Percentiles rank a stretch among this genome's conserved stretches.
phyloP scores from a whole-genome alignment of 768 basidiomycete genomes.

The Hemileccinum impolitum region DNA sequence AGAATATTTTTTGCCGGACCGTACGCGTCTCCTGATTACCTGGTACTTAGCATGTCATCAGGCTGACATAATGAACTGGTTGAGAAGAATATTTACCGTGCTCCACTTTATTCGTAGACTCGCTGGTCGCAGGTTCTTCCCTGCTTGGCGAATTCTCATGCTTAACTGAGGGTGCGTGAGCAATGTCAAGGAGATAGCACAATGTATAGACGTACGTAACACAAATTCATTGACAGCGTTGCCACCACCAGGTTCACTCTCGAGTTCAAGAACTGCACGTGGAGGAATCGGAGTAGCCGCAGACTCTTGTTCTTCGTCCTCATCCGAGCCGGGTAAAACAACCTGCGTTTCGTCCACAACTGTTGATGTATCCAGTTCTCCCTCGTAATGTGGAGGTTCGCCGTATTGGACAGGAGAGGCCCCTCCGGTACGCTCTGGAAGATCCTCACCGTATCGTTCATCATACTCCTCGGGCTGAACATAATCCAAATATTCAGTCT shows the following conservation, averaged over 20 bases:
- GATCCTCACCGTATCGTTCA: constrained; percentile 34
- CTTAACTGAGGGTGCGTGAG: constrained; percentile 10
- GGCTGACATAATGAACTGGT: not conserved
- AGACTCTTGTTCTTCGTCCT: constrained; percentile 12
- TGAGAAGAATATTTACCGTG: constrained; percentile 9
- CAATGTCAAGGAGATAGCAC: not conserved
- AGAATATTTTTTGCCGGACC: constrained; percentile 2
- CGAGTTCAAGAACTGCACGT: constrained; percentile 7
- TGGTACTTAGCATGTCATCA: constrained; percentile 9
- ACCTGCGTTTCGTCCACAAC: constrained; percentile 18
- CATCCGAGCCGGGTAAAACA: constrained; percentile 10
- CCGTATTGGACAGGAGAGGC: constrained; percentile 12
- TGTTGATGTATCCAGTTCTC: constrained; percentile 19
- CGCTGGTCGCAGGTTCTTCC: constrained; percentile 1
- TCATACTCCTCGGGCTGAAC: constrained; percentile 35
- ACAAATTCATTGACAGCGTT: not conserved
- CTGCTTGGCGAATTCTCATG: not conserved
- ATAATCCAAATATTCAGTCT: constrained; percentile 32
- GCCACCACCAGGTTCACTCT: not conserved
- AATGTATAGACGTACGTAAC: constrained; percentile 8
- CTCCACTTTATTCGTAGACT: constrained; percentile 1
- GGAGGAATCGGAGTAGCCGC: constrained; percentile 14
- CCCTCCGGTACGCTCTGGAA: constrained; percentile 28
- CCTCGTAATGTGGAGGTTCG: constrained; percentile 21
- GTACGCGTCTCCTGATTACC: constrained; percentile 13